A percentile compares a stretch with the other conserved stretches of the same genome.
These are phyloP conservation scores for Juglanconis sp. DNA, from an alignment of 2,329 filamentous ascomycete genomes.

Conservation along the genomic window DNA sequence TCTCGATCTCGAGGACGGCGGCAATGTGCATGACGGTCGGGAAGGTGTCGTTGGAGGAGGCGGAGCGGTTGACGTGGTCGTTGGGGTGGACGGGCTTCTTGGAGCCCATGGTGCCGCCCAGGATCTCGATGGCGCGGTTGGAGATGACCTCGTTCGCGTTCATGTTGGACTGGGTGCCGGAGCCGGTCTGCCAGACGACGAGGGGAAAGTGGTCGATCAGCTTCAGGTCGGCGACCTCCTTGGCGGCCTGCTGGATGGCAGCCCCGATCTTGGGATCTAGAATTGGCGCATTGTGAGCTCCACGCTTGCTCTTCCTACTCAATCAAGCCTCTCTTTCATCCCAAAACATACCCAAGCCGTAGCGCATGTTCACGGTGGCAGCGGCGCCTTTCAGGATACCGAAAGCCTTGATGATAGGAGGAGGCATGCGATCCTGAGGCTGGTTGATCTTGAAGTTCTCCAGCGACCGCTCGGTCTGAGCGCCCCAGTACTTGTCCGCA, in stretches of 20 bases:
- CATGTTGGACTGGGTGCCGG: conserved; percentile 99
- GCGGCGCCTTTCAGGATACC: conserved; percentile 97
- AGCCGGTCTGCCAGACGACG: conserved; percentile 98
- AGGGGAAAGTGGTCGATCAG: conserved; percentile 96
- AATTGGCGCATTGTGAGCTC: conserved; percentile 5
- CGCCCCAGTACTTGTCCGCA: conserved; percentile 95
- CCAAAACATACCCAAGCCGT: conserved; percentile 68
- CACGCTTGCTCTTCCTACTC: background rate
- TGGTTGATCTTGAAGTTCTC: conserved; percentile 99
- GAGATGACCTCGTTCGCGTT: conserved; percentile 99
- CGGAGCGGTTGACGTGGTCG: conserved; percentile 99
- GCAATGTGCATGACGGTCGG: conserved; percentile 99
- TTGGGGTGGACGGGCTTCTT: conserved; percentile 99
- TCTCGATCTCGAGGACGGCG: conserved; percentile 88
- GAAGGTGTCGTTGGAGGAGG: conserved; percentile 98
- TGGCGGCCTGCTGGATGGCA: conserved; percentile 91
- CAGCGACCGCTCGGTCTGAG: conserved; percentile 92
- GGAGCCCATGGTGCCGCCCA: conserved; percentile 88
- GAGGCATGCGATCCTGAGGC: conserved; percentile 97
- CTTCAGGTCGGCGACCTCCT: conserved; percentile 90
- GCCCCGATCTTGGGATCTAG: conserved; percentile 82
- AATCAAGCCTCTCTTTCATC: background rate
- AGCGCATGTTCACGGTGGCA: conserved; percentile 92
- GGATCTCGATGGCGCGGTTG: conserved; percentile 96
- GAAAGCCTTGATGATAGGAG: conserved; percentile 87